phyloP scores from a whole-genome alignment of 2,329 filamentous ascomycete species.

The Gliomastix tumulicola region DNA sequence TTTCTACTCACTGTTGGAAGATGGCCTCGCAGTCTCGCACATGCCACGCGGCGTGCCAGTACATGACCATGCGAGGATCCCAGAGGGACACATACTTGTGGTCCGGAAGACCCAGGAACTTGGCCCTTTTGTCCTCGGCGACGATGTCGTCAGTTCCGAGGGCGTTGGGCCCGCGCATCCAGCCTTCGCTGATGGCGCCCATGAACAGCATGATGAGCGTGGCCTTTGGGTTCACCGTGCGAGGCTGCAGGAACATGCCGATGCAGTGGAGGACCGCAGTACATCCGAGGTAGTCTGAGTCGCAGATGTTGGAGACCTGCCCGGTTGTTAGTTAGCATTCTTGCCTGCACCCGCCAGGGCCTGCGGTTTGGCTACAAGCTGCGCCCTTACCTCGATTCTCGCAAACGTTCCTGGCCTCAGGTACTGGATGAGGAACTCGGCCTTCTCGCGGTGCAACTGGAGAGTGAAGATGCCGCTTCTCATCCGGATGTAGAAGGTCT shows the following conservation, averaged over 20 bases:
- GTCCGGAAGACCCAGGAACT: no score
- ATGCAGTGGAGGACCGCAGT: conserved; percentile 1
- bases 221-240: conserved; percentile 27
- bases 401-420: not conserved
- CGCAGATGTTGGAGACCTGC: conserved; percentile 1
- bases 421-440: not conserved
- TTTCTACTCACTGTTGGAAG: not conserved
- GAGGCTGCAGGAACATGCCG: not conserved
- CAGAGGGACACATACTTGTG: no score
- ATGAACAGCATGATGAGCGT: conserved; percentile 32
- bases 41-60: not conserved
- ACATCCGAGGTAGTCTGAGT: conserved; percentile 4
- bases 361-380: not conserved
- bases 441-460: not conserved
- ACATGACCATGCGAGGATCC: not conserved
- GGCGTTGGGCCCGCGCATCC: not conserved
- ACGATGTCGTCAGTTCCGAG: not conserved
- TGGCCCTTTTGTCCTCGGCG: no score
- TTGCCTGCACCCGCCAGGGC: not conserved
- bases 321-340: not conserved
- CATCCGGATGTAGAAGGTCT: not conserved
- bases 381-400: not conserved
- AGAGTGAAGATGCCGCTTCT: not conserved
- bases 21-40: not conserved
- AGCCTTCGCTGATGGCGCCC: conserved; percentile 20